Base-by-base conservation (phyloP, 164 flowering plant species). In the Euptelea pleiosperma region DNA sequence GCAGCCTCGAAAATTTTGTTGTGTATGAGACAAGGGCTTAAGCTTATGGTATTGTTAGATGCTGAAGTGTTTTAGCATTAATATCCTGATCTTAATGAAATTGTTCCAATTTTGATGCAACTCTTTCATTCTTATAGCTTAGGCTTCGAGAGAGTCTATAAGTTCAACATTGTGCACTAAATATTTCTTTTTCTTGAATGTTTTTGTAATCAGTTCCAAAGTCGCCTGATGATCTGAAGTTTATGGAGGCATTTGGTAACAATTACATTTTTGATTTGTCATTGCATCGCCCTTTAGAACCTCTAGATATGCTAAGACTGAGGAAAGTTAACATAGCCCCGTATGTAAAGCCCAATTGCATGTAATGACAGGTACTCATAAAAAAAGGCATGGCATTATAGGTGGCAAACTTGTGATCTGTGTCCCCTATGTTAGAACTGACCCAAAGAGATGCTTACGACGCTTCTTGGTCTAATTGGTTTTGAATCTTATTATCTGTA, bases 201-300 rank as follows among this genome's bases (percentile, higher is more conserved):
- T 21, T 55, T 69, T 69, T 58, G 46, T 47, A 59, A 69, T 57
- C 85, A 93, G 98, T 83, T 78, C 68, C 69, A 24, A 85, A 75
- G 59, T 65, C 80, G 9, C 75, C 82, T 37, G 81, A 79, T 48
- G 93, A 87, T 51, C 78, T 80, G 24, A 93, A 86, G 80, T 86
- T 71, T 63, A 49, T 70, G 64, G 97, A 93, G 67, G 88, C 86
- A 68, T 82, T 76, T 73, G 96, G 98, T 87, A 81, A 84, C 22
- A 16, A 12, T 42, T 33, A 0, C 4, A n/a, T 28, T 34, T 19
- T 24, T 16, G 8, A 10, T 61, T 34, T 36, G 12, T 22, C 30
- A 9, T 28, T 25, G 1, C 43, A 58, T 24, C 34, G 5, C 48
- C 44, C 10, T 50, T 33, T 58, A 60, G 25, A 46, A 34, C 14